Evolutionary conservation across 148 eudicot species (phyloP), one percentile per base, ranked within the genome.

Genomic region (Vaccinium macrocarpon): DNA sequence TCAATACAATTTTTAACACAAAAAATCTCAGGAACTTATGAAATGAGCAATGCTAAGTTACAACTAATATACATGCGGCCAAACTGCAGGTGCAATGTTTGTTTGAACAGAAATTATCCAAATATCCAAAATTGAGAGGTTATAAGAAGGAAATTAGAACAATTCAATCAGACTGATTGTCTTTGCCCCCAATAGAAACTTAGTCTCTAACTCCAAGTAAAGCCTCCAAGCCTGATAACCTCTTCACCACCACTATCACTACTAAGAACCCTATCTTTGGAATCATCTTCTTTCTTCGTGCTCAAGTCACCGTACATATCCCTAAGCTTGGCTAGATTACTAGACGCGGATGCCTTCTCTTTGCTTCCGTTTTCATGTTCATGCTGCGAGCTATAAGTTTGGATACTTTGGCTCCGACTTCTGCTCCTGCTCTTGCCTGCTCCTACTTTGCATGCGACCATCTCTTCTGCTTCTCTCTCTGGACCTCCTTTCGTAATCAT

Each of bases 401-500:
- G 94, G 76, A 88, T 80, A 83, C 95, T 94, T 66, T 32, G 87
- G 82, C 98, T 96, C 25, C 91, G 85, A 62, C 68, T 62, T 62
- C 68, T 62, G 73, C 92, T 93, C 59, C 88, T 81, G 80, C 90
- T 86, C 77, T 92, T 82, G 87, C 59, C 88, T 81, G 80, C 90
- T 86, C 77, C 93, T 82, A 86, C 93, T 92, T 78, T 93, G 86
- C 25, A 90, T 90, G 59, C 89, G 90, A 72, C 91, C 87, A 82
- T 91, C 95, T 80, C 96, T 91, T 87, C 92, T 88, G 80, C 91
- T 84, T 48, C 91, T 88, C 61, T 92, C 97, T 81, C 92, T 85
- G 57, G 87, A 76, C 74, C 91, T 87, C 66, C 66, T 6, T 42
- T 92, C 95, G 84, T 91, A 90, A 85, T 92, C 95, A 83, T 83